Base-by-base conservation (phyloP, 345 rosid genomes). In the Trapa bicornis region DNA sequence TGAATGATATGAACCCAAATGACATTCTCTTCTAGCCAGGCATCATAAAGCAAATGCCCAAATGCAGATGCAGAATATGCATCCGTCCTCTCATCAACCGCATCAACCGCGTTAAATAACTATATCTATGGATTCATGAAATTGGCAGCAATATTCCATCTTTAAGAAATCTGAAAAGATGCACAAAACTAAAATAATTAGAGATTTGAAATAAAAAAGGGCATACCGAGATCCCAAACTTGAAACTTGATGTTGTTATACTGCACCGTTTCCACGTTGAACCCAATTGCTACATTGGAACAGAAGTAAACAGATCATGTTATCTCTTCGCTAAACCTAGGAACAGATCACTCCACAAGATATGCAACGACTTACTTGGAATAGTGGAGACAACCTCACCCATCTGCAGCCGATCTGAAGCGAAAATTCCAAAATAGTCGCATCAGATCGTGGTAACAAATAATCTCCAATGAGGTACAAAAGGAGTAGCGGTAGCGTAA, bases 321-420 rank as follows among this genome's bases (percentile, higher is more conserved):
- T 36, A 14, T 67, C 66, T 29, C 57, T 22, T 15, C 39, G 29
- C 60, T 66, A 1, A 37, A 56, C 5, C 2, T 60, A 16, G 14
- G 63, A 73, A 70, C 29, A 8, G 58, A 56, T 43, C 43, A 1
- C 37, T 33, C 60, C 17, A 42, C 65, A 58, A 29, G 29, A 45
- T 33, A 33, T 57, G 62, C 67, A 66, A 76, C 42, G 29, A 83
- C 91, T 67, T 67, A 92, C 98, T 92, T 67, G 98, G 98, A 78
- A 92, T 92, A 54, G 97, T 92, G 37, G 98, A 89, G 53, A 92
- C 97, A 67, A 92, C 97, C 81, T 92, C 98, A 9, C 98, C 98
- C 96, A 92, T 92, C 87, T 92, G 97, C 77, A 89, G 88, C 80
- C 97, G 91, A 92, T 89, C 98, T 89, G 87, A 22, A 66, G 32